Percentiles rank a stretch among this genome's conserved stretches.
Conservation (phyloP, 768 basidiomycete species). For the Termitomyces sp. region DNA sequence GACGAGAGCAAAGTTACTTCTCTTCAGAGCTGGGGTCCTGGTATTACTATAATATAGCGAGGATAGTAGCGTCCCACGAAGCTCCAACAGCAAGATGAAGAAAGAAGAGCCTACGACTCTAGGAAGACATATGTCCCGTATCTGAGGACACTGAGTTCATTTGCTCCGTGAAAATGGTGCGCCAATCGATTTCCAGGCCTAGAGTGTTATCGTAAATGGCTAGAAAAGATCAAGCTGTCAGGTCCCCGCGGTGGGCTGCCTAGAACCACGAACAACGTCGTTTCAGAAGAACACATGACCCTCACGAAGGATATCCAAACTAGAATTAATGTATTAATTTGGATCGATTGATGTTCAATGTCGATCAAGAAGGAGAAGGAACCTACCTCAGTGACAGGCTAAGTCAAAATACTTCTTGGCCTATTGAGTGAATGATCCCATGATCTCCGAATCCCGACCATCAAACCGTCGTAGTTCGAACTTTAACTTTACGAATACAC, state of each 20-base stretch:
- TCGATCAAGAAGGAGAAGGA: constrained; percentile 1
- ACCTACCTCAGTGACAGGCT: background rate
- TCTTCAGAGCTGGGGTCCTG: background rate
- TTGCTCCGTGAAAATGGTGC: background rate
- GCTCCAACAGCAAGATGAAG: background rate
- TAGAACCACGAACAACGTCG: background rate
- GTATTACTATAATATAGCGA: background rate
- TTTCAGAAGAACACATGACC: background rate
- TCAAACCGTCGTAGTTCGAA: background rate
- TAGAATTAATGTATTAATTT: background rate
- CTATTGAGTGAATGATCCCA: background rate
- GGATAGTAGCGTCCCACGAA: background rate
- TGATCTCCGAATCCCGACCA: background rate
- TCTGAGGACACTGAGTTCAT: background rate
- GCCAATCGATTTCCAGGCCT: background rate
- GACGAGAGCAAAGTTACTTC: background rate
- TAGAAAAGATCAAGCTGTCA: background rate
- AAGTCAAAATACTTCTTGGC: background rate
- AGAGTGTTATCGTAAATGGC: background rate
- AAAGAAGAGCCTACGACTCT: background rate
- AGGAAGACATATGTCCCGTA: background rate
- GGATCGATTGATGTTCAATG: background rate
- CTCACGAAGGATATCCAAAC: background rate
- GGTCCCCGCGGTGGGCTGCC: background rate
- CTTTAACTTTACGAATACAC: background rate